Evolutionary conservation across 345 rosid species (phyloP), one percentile per base, ranked within the genome.

Genomic region (Citrus cavaleriei): DNA sequence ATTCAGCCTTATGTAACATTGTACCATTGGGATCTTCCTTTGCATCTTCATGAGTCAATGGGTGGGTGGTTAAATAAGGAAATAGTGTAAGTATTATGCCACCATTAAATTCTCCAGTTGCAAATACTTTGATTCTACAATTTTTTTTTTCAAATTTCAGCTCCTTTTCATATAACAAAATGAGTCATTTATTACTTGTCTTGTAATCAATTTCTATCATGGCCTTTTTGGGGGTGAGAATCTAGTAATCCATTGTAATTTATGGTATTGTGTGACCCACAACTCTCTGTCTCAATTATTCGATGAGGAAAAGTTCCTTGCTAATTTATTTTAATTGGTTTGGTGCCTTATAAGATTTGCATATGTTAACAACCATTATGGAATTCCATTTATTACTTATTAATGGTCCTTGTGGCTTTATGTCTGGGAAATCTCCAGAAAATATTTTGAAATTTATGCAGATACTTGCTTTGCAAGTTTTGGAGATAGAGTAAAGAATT

Each of bases 21-120:
- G 70, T 93, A 93, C 80, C 98, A 95, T 80, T 95, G 97, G 97
- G 98, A 95, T 85, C 92, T 92, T 78, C 98, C 98, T 22, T 77
- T 89, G 85, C 91, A 93, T 85, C 95, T 95, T 80, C 87, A 93
- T 27, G 93, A 93, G 54, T 81, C 95, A 70, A 79, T 90, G 60
- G 95, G 90, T 51, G 98, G 98, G 61, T 93, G 98, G 98, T 73
- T 89, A 74, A 87, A 85, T 76, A 83, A 84, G 80, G 85, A 89
- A 72, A 90, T 93, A 72, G 90, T 95, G 98, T 93, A 87, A 92
- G 98, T 86, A 74, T 75, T 81, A 38, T 60, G 22, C 54, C 46
- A 42, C 18, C 59, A 65, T 40, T 32, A 55, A 69, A 38, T 60
- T 21, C 37, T 34, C 25, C 49, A 7, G 8, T 64, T 83, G 70